These are phyloP conservation scores for Casuarina glauca DNA, from an alignment of 306 rosid genomes.

Conservation along the genomic window DNA sequence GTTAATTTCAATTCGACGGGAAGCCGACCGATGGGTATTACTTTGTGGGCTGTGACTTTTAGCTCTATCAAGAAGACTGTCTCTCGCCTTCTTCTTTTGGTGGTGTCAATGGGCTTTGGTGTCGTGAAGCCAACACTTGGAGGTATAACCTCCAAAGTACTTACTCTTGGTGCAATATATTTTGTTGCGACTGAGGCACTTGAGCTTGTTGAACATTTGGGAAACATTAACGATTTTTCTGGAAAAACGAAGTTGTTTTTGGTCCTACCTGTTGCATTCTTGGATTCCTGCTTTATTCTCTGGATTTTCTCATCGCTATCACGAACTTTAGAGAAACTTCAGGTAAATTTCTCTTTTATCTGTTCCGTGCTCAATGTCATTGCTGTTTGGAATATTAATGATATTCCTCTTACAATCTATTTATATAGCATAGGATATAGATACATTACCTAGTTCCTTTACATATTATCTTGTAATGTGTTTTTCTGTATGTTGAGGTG, in stretches of 20 bases:
- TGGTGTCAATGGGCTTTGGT: constrained; percentile 89
- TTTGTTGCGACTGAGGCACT: constrained; percentile 81
- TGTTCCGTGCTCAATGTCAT: not conserved
- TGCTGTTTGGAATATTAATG: constrained; percentile 11
- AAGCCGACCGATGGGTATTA: constrained; percentile 81
- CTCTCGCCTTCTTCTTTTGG: constrained; percentile 80
- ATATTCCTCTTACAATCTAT: not conserved
- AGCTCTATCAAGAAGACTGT: constrained; percentile 83
- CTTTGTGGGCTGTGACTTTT: constrained; percentile 90
- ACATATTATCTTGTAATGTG: not conserved
- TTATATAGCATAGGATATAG: not conserved
- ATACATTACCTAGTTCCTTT: not conserved
- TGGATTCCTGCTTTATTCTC: constrained; percentile 78
- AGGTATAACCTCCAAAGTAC: constrained; percentile 56
- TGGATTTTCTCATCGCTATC: constrained; percentile 94
- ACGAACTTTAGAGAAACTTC: constrained; percentile 88
- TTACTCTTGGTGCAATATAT: constrained; percentile 65
- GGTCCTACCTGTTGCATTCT: constrained; percentile 83
- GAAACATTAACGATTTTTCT: constrained; percentile 83
- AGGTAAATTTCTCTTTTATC: constrained; percentile 40
- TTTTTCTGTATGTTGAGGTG: not conserved
- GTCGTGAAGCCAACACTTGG: constrained; percentile 87
- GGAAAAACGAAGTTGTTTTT: constrained; percentile 73
- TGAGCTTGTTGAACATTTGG: constrained; percentile 84
- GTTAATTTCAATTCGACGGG: constrained; percentile 86